These are phyloP conservation scores for Aspergillus panamensis DNA, from an alignment of 495 filamentous ascomycete genomes.

Conservation along the genomic window DNA sequence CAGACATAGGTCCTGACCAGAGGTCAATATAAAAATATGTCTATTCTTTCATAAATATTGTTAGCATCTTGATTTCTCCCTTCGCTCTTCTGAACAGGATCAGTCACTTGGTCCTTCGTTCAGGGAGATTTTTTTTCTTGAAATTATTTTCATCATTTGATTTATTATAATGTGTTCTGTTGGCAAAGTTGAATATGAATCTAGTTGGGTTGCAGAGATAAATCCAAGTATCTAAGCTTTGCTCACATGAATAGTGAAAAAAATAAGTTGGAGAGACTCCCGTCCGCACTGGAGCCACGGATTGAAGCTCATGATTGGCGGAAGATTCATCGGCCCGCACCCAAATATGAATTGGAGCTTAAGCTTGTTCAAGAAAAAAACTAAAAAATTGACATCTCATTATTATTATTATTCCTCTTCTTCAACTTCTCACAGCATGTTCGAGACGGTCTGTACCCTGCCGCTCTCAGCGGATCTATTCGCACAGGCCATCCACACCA, in stretches of 20 bases:
- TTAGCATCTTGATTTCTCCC: neutral
- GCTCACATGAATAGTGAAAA: neutral
- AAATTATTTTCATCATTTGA: neutral
- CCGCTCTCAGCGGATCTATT: slow-evolving; percentile 86
- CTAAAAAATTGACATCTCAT: neutral
- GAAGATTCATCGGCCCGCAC: slow-evolving; percentile 28
- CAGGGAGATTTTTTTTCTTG: neutral
- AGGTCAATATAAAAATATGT: neutral
- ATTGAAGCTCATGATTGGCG: slow-evolving; percentile 5
- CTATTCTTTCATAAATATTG: slow-evolving; percentile 1
- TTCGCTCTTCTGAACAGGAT: neutral
- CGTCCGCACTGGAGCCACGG: neutral
- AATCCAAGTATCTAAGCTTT: neutral
- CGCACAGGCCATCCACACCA: slow-evolving; percentile 80
- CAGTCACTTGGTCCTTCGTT: neutral
- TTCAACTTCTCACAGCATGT: slow-evolving; percentile 44
- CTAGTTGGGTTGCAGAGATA: neutral
- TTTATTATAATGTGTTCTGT: neutral
- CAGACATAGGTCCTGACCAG: slow-evolving; percentile 1
- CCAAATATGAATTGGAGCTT: slow-evolving; percentile 14
- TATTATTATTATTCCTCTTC: slow-evolving; percentile 1
- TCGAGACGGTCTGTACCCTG: slow-evolving; percentile 86
- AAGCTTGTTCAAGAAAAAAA: neutral
- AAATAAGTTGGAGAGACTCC: neutral
- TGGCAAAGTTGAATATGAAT: neutral